These are phyloP conservation scores for Cicer pinnatifidum DNA, from an alignment of 306 rosid genomes.

Conservation along the genomic window DNA sequence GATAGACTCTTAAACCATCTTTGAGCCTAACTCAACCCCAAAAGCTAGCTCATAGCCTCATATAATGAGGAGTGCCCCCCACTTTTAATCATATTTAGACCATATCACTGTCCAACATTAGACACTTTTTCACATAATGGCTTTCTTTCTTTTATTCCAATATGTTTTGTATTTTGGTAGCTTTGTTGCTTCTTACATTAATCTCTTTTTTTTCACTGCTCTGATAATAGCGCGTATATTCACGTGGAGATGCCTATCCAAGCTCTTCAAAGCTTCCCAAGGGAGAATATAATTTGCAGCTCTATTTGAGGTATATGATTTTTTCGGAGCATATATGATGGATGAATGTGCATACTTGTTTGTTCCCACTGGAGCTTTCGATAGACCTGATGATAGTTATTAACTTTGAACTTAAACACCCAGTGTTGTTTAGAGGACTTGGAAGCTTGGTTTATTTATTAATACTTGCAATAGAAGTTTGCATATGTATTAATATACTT, in stretches of 20 bases:
- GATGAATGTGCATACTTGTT: slow-evolving; percentile 19
- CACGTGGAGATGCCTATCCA: slow-evolving; percentile 92
- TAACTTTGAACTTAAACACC: background rate
- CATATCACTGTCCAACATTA: background rate
- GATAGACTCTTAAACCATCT: background rate
- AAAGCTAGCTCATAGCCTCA: background rate
- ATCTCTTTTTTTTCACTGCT: slow-evolving; percentile 40
- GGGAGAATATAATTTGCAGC: slow-evolving; percentile 85
- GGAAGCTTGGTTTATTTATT: slow-evolving; percentile 30
- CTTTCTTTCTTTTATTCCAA: slow-evolving; percentile 19
- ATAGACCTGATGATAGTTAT: slow-evolving; percentile 16
- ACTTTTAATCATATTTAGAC: background rate
- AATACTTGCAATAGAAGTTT: slow-evolving; percentile 22
- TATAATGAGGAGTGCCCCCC: background rate
- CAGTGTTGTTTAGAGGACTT: slow-evolving; percentile 25
- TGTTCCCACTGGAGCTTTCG: slow-evolving; percentile 39
- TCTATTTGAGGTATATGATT: slow-evolving; percentile 71
- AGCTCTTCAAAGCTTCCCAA: slow-evolving; percentile 74
- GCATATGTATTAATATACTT: slow-evolving; percentile 13
- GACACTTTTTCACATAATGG: slow-evolving; percentile 3
- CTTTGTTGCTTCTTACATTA: slow-evolving; percentile 40
- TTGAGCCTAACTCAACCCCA: background rate
- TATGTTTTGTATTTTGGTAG: slow-evolving; percentile 27
- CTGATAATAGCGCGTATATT: slow-evolving; percentile 67
- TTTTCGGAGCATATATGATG: slow-evolving; percentile 43